phyloP scores from a whole-genome alignment of 441 rosid genomes.

The Aleurites moluccanus region DNA sequence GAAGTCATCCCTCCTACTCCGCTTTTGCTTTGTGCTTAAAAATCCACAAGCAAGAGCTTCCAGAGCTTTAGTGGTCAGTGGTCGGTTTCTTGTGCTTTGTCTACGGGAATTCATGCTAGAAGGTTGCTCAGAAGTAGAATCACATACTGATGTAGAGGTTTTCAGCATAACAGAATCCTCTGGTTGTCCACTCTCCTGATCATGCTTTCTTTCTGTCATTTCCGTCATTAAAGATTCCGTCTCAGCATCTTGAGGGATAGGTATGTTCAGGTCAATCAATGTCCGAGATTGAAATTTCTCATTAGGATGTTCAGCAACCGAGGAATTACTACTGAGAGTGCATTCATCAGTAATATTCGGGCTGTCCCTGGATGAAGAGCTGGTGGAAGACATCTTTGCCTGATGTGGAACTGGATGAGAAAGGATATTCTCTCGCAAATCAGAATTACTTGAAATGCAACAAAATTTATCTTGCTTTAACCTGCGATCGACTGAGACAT shows the following conservation, averaged over 20 bases:
- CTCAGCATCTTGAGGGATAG: constrained; percentile 33
- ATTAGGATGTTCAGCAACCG: constrained; percentile 19
- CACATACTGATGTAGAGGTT: neutral
- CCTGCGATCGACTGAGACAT: neutral
- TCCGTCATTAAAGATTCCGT: constrained; percentile 32
- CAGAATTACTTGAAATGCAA: constrained; percentile 15
- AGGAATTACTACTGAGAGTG: constrained; percentile 21
- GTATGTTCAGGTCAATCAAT: constrained; percentile 50
- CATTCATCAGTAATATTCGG: constrained; percentile 30
- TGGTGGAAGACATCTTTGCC: constrained; percentile 30
- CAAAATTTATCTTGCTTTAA: constrained; percentile 22
- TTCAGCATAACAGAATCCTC: constrained; percentile 19
- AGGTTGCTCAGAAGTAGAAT: constrained; percentile 27
- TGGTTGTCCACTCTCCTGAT: constrained; percentile 21
- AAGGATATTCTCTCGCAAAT: constrained; percentile 21
- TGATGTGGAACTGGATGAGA: constrained; percentile 26
- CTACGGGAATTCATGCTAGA: constrained; percentile 27
- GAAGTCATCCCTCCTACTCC: constrained; percentile 30
- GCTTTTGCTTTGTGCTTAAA: constrained; percentile 38
- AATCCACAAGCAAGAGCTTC: constrained; percentile 49
- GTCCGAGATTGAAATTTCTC: constrained; percentile 29
- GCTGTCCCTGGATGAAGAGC: constrained; percentile 31
- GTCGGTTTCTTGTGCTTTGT: constrained; percentile 46
- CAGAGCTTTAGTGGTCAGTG: constrained; percentile 39
- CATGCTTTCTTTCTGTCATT: constrained; percentile 20